These are phyloP conservation scores for Sphagnum tenellum DNA, from an alignment of 225 moss, liverwort and hornwort genomes.

Conservation along the genomic window DNA sequence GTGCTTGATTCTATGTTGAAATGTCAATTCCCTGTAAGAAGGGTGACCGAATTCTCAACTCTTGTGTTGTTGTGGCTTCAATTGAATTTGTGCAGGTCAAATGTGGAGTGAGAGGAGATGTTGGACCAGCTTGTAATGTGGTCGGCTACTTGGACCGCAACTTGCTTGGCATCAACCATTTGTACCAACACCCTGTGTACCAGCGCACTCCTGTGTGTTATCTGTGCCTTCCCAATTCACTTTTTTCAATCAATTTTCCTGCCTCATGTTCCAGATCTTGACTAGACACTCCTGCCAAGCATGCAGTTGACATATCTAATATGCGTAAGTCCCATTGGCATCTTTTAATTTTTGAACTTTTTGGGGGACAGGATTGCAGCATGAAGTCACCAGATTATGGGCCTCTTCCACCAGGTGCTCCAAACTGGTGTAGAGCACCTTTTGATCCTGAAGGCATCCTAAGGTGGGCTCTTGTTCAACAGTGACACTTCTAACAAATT, in stretches of 20 bases:
- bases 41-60: background rate
- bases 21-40: too few species aligned
- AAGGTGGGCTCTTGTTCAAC: conserved; percentile 19
- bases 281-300: background rate
- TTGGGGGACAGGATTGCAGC: conserved; percentile 29
- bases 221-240: background rate
- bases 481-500: too few species aligned
- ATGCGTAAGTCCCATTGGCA: too few species aligned
- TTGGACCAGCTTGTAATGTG: conserved; percentile 51
- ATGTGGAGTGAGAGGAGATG: conserved; percentile 45
- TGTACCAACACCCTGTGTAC: conserved; percentile 40
- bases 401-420: conserved; percentile 36
- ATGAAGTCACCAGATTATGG: conserved; percentile 49
- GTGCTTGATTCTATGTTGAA: too few species aligned
- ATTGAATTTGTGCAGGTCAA: conserved; percentile 21
- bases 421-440: conserved; percentile 63
- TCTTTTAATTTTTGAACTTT: too few species aligned
- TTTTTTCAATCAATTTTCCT: background rate
- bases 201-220: conserved; percentile 37
- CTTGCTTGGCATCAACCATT: conserved; percentile 38
- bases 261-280: background rate
- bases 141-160: conserved; percentile 46
- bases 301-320: too few species aligned
- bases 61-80: background rate
- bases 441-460: conserved; percentile 68